phyloP scores from a whole-genome alignment of 31 red algal genomes.

The Odonthalia washingtoniensis region DNA sequence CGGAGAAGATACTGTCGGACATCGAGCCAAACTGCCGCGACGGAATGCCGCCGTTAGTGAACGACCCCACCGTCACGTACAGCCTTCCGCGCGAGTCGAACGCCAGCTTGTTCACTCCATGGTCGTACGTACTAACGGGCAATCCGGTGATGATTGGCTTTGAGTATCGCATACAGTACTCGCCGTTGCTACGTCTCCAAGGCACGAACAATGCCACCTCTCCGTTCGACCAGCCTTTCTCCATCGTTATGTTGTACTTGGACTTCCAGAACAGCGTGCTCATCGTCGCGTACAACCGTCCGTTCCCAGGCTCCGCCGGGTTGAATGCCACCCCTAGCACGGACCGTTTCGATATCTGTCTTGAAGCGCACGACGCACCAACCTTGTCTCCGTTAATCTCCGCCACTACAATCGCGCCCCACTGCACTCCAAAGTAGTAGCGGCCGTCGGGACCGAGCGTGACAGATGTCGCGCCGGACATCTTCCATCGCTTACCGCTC shows the following conservation, averaged over 20 bases:
- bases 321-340: slow-evolving; percentile 81
- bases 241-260: slow-evolving; percentile 53
- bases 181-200: too few relatives aligned
- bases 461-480: slow-evolving; percentile 26
- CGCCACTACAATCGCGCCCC: slow-evolving; percentile 61
- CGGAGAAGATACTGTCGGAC: slow-evolving; percentile 56
- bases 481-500: not conserved
- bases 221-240: slow-evolving; percentile 74
- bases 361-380: slow-evolving; percentile 38
- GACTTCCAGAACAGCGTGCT: slow-evolving; percentile 65
- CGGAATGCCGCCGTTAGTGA: slow-evolving; percentile 68
- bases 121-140: slow-evolving; percentile 70
- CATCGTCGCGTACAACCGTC: slow-evolving; percentile 57
- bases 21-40: slow-evolving; percentile 48
- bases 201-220: slow-evolving; percentile 29
- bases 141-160: slow-evolving; percentile 64
- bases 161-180: slow-evolving; percentile 39
- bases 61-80: slow-evolving; percentile 52
- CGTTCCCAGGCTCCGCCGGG: slow-evolving; percentile 57
- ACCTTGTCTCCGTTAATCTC: not conserved
- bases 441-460: slow-evolving; percentile 70
- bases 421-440: slow-evolving; percentile 75
- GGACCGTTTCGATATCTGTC: slow-evolving; percentile 41
- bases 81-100: slow-evolving; percentile 55
- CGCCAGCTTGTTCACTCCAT: slow-evolving; percentile 59